Conservation (phyloP, 495 filamentous ascomycete species). For the Podospora australis region DNA sequence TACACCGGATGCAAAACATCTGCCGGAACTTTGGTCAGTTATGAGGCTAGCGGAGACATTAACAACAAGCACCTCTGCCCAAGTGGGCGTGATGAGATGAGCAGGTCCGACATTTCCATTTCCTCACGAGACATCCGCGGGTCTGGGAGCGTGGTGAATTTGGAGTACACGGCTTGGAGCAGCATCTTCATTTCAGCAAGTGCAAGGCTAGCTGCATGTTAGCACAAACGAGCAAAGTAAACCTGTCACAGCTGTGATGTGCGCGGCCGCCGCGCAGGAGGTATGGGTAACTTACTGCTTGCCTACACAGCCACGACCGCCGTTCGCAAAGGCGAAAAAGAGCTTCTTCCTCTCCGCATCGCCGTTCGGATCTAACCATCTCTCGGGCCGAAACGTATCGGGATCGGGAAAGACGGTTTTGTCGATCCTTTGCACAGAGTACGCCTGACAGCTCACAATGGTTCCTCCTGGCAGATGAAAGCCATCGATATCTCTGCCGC, state of each 20-base stretch:
- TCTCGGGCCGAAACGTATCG: slow-evolving; percentile 52
- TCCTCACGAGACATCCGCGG: slow-evolving; percentile 43
- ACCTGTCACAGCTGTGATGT: not conserved
- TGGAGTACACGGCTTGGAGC: slow-evolving; percentile 51
- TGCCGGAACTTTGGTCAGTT: not conserved
- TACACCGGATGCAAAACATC: too few relatives aligned
- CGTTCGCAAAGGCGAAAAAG: slow-evolving; percentile 49
- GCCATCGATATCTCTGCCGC: slow-evolving; percentile 44
- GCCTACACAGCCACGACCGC: slow-evolving; percentile 51
- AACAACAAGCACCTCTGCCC: slow-evolving; percentile 48
- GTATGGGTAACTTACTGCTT: slow-evolving; percentile 41
- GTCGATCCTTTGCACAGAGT: slow-evolving; percentile 47
- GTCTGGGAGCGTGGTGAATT: slow-evolving; percentile 47
- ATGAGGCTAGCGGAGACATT: slow-evolving; percentile 22
- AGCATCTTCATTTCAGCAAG: slow-evolving; percentile 62
- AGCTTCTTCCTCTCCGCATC: slow-evolving; percentile 40
- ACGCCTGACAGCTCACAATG: slow-evolving; percentile 50
- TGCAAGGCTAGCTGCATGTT: slow-evolving; percentile 43
- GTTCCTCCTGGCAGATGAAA: slow-evolving; percentile 42
- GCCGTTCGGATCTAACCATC: slow-evolving; percentile 53
- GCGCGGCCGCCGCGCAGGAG: not conserved
- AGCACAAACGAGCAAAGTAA: slow-evolving; percentile 8
- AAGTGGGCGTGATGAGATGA: slow-evolving; percentile 52
- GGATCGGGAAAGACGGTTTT: slow-evolving; percentile 49
- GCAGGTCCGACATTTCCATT: slow-evolving; percentile 55